A percentile compares a stretch with the other conserved stretches of the same genome.
Conservation (phyloP, 2,329 filamentous ascomycete species). For the Penicillium decumbens region DNA sequence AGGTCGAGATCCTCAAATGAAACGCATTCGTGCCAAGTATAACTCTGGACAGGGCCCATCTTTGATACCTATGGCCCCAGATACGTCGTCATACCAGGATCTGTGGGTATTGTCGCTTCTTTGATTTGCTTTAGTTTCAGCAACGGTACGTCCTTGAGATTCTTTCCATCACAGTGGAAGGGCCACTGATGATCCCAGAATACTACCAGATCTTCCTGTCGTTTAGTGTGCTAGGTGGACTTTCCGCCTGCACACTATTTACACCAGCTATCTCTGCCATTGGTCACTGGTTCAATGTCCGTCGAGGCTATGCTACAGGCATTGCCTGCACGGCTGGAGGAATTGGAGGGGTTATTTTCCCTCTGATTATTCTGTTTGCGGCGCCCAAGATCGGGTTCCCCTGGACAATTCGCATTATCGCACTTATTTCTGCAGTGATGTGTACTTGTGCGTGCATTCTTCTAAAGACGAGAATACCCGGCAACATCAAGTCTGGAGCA, state of each 20-base stretch:
- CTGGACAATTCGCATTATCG: conserved; percentile 32
- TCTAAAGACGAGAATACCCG: conserved; percentile 22
- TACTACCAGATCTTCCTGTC: conserved; percentile 39
- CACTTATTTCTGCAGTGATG: conserved; percentile 19
- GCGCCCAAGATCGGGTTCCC: conserved; percentile 30
- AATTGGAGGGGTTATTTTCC: conserved; percentile 35
- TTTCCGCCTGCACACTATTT: conserved; percentile 31
- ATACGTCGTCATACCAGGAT: conserved; percentile 4
- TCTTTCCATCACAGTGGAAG: not conserved
- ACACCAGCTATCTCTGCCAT: conserved; percentile 30
- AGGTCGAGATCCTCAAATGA: not conserved
- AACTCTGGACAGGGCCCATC: not conserved
- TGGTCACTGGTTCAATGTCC: conserved; percentile 34
- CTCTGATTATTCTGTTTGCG: conserved; percentile 29
- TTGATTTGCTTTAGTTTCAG: conserved; percentile 20
- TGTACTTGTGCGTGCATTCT: conserved; percentile 20
- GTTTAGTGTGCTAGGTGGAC: conserved; percentile 33
- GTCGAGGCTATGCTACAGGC: conserved; percentile 32
- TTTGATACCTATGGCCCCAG: conserved; percentile 1
- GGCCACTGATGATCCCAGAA: conserved; percentile 15
- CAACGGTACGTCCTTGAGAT: conserved; percentile 11
- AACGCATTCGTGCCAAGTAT: too few relatives aligned
- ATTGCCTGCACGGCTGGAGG: conserved; percentile 35
- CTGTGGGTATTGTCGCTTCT: conserved; percentile 11
- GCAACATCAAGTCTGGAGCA: conserved; percentile 15